A percentile compares a stretch with the other conserved stretches of the same genome.
phyloP scores from a whole-genome alignment of 164 flowering plant species.

The Macadamia tetraphylla region DNA sequence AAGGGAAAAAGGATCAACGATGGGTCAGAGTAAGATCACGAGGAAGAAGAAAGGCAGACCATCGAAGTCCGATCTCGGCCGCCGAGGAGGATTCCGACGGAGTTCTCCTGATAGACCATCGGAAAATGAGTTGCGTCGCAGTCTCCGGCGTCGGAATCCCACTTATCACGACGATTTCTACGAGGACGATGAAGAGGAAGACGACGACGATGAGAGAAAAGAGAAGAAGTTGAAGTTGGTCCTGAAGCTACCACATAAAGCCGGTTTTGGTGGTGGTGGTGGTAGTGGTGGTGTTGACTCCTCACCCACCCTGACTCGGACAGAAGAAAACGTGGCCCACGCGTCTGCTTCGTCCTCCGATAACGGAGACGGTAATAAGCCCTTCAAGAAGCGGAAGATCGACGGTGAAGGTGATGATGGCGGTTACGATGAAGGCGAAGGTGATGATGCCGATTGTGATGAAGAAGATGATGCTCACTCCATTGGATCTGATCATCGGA shows the following conservation, averaged over 20 bases:
- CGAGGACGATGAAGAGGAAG: constrained; percentile 16
- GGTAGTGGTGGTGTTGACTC: constrained; percentile 16
- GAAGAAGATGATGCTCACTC: constrained; percentile 17
- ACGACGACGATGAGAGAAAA: constrained; percentile 16
- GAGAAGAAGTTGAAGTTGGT: constrained; percentile 72
- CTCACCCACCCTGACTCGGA: constrained; percentile 3
- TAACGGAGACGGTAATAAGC: constrained; percentile 27
- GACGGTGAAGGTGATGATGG: constrained; percentile 24
- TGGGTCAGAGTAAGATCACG: constrained; percentile 81
- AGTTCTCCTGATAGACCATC: not conserved
- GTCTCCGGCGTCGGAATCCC: constrained; percentile 51
- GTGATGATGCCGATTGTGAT: constrained; percentile 16
- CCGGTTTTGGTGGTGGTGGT: not conserved
- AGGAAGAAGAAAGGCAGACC: constrained; percentile 80
- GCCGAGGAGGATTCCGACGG: too few species aligned
- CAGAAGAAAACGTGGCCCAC: not conserved
- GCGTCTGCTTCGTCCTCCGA: constrained; percentile 15
- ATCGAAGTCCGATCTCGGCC: constrained; percentile 51
- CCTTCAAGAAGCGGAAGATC: constrained; percentile 47
- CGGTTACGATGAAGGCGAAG: constrained; percentile 20
- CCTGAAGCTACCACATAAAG: constrained; percentile 32
- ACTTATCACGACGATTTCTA: constrained; percentile 4
- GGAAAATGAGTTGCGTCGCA: constrained; percentile 42
- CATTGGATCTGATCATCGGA: constrained; percentile 17
- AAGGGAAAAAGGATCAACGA: constrained; percentile 6